Base-by-base conservation (phyloP, 2,329 filamentous ascomycete species). In the Botrytis elliptica region DNA sequence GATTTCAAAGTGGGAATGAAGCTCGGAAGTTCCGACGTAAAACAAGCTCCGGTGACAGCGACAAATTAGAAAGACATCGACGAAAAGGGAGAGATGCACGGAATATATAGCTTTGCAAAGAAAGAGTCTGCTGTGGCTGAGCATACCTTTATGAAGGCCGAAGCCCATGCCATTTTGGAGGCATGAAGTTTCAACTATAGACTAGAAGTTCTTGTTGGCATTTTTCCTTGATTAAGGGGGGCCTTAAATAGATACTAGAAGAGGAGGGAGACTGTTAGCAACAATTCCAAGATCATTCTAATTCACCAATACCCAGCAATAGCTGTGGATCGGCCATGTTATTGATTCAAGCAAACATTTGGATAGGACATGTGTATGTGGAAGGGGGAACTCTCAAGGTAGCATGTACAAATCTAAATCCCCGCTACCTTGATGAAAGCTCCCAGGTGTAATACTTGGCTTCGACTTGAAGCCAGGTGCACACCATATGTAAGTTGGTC, bases 241-340 rank as follows among this genome's bases (percentile, higher is more conserved):
- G 9, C 8, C 25, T 55, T 42, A 42, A 8, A 40, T 68, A 68
- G 36, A 68, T 57, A 68, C 65, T 68, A 68, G 65, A 68, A 42
- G 49, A 22, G 9, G 22, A 33, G 10, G 25, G 29, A 29, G 20
- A 16, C 42, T 0, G 9, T 68, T 42, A 68, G 65, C 25, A 16
- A 38, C 9, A 42, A 22, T 57, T 42, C 9, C 16, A 22, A 14
- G 14, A 29, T 55, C 8, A 33, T 4, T 68, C 29, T 0, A 22
- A 42, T 33, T 57, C 36, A 57, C 36, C 49, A 29, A 42, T 42
- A 18, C 14, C 5, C 46, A 67, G 16, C 16, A 40, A 22, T n/a
- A 22, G 8, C 6, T 29, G 36, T 57, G 25, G 5, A 33, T 42
- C 49, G 0, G 18, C 1, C n/a, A 25, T 42, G 5, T 33, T 57